A percentile compares a stretch with the other conserved stretches of the same genome.
phyloP scores from a whole-genome alignment of 2,329 filamentous ascomycete genomes.

The Diaporthe australafricana region DNA sequence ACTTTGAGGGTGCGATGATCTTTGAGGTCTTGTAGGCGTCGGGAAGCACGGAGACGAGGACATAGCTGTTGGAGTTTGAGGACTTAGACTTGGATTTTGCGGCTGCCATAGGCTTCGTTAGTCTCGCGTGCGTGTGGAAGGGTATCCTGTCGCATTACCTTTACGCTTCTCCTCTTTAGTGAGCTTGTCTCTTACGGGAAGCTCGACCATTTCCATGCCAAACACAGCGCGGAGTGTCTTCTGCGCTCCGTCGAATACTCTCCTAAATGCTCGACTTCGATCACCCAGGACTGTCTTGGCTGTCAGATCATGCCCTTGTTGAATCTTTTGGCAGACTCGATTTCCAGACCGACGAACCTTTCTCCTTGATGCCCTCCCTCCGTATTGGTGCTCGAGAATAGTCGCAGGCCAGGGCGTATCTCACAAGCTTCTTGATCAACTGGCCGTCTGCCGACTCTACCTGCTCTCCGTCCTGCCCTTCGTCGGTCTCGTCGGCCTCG shows the following conservation, averaged over 20 bases:
- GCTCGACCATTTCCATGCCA: slow-evolving; percentile 92
- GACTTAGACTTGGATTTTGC: slow-evolving; percentile 60
- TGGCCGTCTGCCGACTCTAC: slow-evolving; percentile 62
- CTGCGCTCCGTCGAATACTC: slow-evolving; percentile 83
- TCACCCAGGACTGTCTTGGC: slow-evolving; percentile 73
- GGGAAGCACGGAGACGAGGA: slow-evolving; percentile 81
- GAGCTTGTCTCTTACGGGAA: slow-evolving; percentile 84
- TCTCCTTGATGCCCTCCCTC: slow-evolving; percentile 72
- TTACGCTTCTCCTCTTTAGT: slow-evolving; percentile 82
- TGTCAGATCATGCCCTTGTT: neutral
- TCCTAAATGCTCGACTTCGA: slow-evolving; percentile 77
- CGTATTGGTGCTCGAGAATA: slow-evolving; percentile 70
- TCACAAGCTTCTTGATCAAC: slow-evolving; percentile 74
- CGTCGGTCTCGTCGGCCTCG: slow-evolving; percentile 52
- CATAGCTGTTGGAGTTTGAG: slow-evolving; percentile 76
- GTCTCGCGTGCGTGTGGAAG: neutral
- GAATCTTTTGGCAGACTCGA: neutral
- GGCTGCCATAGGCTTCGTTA: slow-evolving; percentile 40
- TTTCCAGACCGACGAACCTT: slow-evolving; percentile 57
- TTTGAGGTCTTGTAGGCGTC: slow-evolving; percentile 71
- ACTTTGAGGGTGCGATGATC: slow-evolving; percentile 76
- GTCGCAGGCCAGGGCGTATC: slow-evolving; percentile 75
- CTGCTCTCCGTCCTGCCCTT: slow-evolving; percentile 46
- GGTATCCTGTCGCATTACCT: slow-evolving; percentile 60
- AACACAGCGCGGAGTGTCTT: slow-evolving; percentile 76